Evolutionary conservation across 2,329 filamentous ascomycete species (phyloP), one percentile per base, ranked within the genome.

Genomic region (Hypoxylon sp.): DNA sequence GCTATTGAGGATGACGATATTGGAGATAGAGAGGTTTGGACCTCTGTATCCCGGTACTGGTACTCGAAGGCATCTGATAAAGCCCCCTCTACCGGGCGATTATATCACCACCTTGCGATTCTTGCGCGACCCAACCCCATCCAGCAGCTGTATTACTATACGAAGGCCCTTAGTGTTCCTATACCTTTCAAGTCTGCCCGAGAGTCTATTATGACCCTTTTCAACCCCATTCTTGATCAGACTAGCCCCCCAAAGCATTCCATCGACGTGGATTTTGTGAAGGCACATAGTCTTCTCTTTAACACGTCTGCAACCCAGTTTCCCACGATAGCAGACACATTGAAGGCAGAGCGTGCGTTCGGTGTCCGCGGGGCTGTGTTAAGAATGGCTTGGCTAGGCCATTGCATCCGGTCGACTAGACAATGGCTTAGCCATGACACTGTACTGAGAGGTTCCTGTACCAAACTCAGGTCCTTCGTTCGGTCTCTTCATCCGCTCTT

Each of bases 81-180:
- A 30, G 88, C 89, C 0, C 93, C 94, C 0, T 86, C 86, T 0
- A 89, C 91, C 0, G 95, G 95, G 0, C 85, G 94, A 0, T 83
- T 98, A 0, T 96, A 97, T 65, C 94, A 98, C 72, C 94, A 98
- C 74, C 82, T 98, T 0, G 95, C 94, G 0, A 94, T 95, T 23
- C 78, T 95, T 0, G 90, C 92, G 0, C 81, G 91, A 0, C 90
- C 91, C 0, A 90, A 92, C 64, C 86, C 86, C 0, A 78, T 93
- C 0, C 88, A 91, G 61, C 92, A 95, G 75, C 79, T 94, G 0
- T 93, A 88, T 73, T 92, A 88, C 65, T 95, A 94, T 69, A 80
- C 85, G 0, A 93, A 93, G 67, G 89, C 89, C 0, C 82, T 95
- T 0, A 92, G 89, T 23, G 91, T 91, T 0, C 82, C 87, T 0